Base-by-base conservation (phyloP, 257 asterid species). In the Lithospermum erythrorhizon region DNA sequence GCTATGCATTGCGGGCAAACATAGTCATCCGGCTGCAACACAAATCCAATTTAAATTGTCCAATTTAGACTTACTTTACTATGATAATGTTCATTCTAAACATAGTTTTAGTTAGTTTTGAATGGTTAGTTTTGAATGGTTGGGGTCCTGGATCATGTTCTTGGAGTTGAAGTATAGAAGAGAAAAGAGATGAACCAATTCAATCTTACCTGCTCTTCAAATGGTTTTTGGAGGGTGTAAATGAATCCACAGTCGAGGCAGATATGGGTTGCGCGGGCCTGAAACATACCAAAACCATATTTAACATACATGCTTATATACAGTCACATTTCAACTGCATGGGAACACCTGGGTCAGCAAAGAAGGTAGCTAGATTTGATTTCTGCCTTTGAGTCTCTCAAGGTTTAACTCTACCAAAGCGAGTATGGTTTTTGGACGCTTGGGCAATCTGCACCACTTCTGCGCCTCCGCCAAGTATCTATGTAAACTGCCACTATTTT, bases 161-260 rank as follows among this genome's bases (percentile, higher is more conserved):
- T 20, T 10, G 4, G 57, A 1, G 14, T 17, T 19, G 47, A 15
- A 53, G 37, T 32, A 16, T 30, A 68, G 65, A 2, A 32, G 7
- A 62, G 30, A 41, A 25, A 65, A 23, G 48, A n/a, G 56, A 23
- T 48, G 0, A 4, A 25, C 13, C 15, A 9, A 62, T 15, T 25
- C 64, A 35, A 67, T 61, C 83, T 83, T 77, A 84, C 98, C 85
- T 81, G 95, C 3, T 93, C 98, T 20, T 93, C 94, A 30, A 93
- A 93, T 51, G 97, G 68, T 68, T 93, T 93, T 53, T 53, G 66
- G 57, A 82, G 78, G 21, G 94, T 89, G 82, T 93, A 93, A 49
- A 93, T 86, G 80, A 76, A 93, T 65, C 98, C 98, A 65, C 98
- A 93, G 57, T 88, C 98, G 10, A 93, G 90, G 88, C 98, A 93